Conservation (phyloP, 2,329 filamentous ascomycete genomes). For the Talaromyces verruculosus region DNA sequence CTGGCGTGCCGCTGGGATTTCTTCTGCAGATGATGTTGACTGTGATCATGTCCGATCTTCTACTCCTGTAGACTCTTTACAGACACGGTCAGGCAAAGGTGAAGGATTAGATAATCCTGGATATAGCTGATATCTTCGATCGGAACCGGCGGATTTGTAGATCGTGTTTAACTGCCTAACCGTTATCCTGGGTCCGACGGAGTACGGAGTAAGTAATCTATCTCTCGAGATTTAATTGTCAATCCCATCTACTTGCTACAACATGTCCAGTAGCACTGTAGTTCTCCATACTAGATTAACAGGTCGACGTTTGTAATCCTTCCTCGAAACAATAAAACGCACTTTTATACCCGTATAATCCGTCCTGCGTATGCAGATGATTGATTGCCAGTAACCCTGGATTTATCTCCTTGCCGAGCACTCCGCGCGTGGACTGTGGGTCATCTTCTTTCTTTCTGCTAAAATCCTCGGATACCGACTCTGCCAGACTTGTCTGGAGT, state of each 20-base stretch:
- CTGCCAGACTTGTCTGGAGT: neutral
- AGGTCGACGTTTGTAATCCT: neutral
- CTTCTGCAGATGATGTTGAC: neutral
- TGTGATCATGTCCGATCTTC: neutral
- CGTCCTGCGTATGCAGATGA: neutral
- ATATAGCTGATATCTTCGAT: neutral
- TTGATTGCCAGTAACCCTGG: neutral
- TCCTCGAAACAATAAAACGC: neutral
- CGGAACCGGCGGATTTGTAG: neutral
- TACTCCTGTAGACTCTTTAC: neutral
- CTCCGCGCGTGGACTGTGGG: conserved; percentile 17
- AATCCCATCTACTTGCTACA: neutral
- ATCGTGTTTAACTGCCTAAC: neutral
- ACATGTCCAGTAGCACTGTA: neutral
- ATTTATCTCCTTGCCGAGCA: conserved; percentile 5
- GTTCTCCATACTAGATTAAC: neutral
- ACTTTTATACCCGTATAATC: neutral
- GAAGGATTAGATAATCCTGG: too few species aligned
- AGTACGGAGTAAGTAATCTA: conserved; percentile 4
- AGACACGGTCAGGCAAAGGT: neutral
- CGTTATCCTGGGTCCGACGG: neutral
- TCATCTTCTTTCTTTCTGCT: neutral
- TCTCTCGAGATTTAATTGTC: neutral
- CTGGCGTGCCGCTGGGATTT: neutral
- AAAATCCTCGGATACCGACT: neutral